phyloP scores from a whole-genome alignment of 768 basidiomycete genomes.

The Amanita phalloides region DNA sequence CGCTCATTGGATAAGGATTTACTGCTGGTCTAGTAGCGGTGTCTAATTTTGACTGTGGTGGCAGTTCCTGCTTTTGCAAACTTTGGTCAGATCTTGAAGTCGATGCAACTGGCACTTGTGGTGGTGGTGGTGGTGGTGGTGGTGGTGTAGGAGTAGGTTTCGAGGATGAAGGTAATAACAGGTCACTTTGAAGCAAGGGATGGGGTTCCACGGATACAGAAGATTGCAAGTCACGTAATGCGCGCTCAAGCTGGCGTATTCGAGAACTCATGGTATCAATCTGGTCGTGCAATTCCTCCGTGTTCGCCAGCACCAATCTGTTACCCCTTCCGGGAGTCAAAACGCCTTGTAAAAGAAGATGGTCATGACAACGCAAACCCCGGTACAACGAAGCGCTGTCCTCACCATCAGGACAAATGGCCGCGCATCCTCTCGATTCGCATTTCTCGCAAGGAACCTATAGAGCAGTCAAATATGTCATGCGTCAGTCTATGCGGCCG shows the following conservation, averaged over 20 bases:
- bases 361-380: not conserved
- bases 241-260: conserved; percentile 53
- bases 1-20: conserved; percentile 1
- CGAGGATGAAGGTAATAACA: not conserved
- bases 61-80: not conserved
- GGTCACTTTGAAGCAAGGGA: conserved; percentile 25
- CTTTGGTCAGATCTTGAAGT: not conserved
- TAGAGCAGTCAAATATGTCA: not conserved
- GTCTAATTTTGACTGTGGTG: not conserved
- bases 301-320: conserved; percentile 53
- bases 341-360: conserved; percentile 24
- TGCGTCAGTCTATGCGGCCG: not conserved
- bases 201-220: conserved; percentile 38
- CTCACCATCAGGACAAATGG: conserved; percentile 69
- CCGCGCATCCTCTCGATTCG: conserved; percentile 60
- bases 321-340: conserved; percentile 53
- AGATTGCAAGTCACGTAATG: conserved; percentile 38
- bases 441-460: conserved; percentile 77
- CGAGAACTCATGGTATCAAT: conserved; percentile 44
- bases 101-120: not conserved
- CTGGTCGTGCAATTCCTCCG: conserved; percentile 58
- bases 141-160: not conserved
- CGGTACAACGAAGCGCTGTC: not conserved
- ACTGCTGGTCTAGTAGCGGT: not conserved
- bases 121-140: not conserved